Evolutionary conservation across 345 rosid species (phyloP), one percentile per base, ranked within the genome.

Genomic region (Syzygium grande): DNA sequence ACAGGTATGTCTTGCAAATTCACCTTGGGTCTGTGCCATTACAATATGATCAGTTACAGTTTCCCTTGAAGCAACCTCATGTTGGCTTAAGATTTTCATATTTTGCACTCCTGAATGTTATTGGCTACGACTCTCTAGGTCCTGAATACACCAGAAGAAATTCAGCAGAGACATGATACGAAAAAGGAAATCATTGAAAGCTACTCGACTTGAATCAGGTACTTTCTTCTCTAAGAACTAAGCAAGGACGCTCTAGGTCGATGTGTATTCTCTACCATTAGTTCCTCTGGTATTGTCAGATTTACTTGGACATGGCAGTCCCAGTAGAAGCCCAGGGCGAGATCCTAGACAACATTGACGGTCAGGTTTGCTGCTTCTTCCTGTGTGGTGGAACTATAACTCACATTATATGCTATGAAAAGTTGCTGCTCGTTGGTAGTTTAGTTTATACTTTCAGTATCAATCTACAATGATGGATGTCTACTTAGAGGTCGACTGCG

Each of bases 161-260:
- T 97, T 86, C 99, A 97, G 90, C 98, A 96, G 92, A 95, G 99
- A 90, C 99, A 96, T 63, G 99, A 96, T 65, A 97, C 99, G 0
- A 98, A 94, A 29, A 94, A 89, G 59, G 99, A 96, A 84, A 95
- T 96, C 49, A 98, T 96, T 94, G 95, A 94, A 96, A 93, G 93
- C 99, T 97, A 88, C 97, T 96, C 10, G 98, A 97, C 86, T 88
- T 97, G 73, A 98, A 96, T 84, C 97, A 97, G 95, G 99, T 96
- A 92, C 65, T 58, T 23, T 59, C 52, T 87, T 43, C 14, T 14
- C 29, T 43, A 19, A 87, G 43, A 85, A 85, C 43, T 79, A 38
- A 38, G 73, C 84, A 51, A 22, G 52, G 55, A 73, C 38, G 41
- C 46, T 25, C 29, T 13, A n/a, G 78, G 80, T 17, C 23, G 27